Evolutionary conservation across 768 basidiomycete species (phyloP).

Genomic region (Rhodotorula paludigena): DNA sequence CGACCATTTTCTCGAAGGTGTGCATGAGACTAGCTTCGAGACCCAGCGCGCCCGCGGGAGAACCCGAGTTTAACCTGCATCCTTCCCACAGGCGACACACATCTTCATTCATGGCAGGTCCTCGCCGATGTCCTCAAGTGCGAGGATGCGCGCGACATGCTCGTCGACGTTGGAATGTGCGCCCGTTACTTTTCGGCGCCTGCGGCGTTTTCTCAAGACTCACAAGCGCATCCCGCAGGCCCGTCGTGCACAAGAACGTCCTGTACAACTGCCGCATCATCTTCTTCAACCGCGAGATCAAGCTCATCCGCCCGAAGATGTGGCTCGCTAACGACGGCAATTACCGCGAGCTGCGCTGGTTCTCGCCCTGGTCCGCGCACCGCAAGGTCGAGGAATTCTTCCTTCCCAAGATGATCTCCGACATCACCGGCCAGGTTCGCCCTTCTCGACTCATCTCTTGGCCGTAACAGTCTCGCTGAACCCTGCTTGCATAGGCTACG

Average conservation of each 20-base stretch:
- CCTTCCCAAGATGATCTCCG: conserved; percentile 80
- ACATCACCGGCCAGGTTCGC: conserved; percentile 69
- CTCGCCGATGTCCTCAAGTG: conserved; percentile 81
- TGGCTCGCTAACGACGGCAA: conserved; percentile 99
- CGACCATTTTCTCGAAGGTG: conserved; percentile 96
- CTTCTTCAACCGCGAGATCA: conserved; percentile 74
- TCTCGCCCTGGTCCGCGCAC: conserved; percentile 91
- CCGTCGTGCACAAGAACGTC: conserved; percentile 93
- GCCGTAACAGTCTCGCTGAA: too few species aligned
- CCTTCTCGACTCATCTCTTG: too few species aligned
- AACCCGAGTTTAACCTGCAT: not conserved
- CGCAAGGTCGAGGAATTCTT: conserved; percentile 85
- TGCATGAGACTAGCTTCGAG: not conserved
- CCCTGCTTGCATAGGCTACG: too few species aligned
- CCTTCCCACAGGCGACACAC: conserved; percentile 72
- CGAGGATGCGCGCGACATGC: conserved; percentile 72
- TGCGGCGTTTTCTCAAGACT: not conserved
- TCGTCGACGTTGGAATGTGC: conserved; percentile 98
- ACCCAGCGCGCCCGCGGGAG: not conserved
- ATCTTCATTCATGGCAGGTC: conserved; percentile 95
- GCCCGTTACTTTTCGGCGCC: too few species aligned
- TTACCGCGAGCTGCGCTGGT: conserved; percentile 79
- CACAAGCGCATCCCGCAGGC: conserved; percentile 56
- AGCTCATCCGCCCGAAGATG: conserved; percentile 97
- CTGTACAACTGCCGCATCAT: conserved; percentile 95